These are phyloP conservation scores for Cochlearia excelsa DNA, from an alignment of 345 rosid genomes.

Conservation along the genomic window DNA sequence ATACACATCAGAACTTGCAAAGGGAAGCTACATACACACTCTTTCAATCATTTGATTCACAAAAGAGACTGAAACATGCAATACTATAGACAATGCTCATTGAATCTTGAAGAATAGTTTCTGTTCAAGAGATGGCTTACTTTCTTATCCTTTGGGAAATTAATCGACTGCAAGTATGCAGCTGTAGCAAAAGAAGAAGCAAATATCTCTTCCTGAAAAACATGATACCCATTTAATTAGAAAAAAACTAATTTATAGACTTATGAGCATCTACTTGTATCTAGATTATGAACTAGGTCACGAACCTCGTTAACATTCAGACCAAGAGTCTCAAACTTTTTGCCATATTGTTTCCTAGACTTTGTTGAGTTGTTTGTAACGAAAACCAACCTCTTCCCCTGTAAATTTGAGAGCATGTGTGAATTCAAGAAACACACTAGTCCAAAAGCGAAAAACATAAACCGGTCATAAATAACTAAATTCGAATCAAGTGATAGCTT, in stretches of 20 bases:
- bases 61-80: neutral
- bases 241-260: neutral
- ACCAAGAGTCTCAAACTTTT: constrained; percentile 92
- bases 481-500: constrained; percentile 22
- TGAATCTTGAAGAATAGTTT: no score
- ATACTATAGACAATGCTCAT: no score
- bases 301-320: constrained; percentile 72
- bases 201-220: constrained; percentile 87
- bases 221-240: neutral
- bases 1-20: no score
- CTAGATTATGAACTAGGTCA: constrained; percentile 4
- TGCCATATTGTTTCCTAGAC: constrained; percentile 95
- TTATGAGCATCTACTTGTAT: neutral
- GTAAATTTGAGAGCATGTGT: neutral
- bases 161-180: constrained; percentile 81
- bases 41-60: neutral
- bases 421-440: no score
- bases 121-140: no score
- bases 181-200: constrained; percentile 98
- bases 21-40: neutral
- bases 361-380: constrained; percentile 96
- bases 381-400: constrained; percentile 94
- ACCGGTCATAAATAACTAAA: no score
- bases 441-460: no score
- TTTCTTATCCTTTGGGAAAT: constrained; percentile 93